Evolutionary conservation across 257 asterid genomes (phyloP).

Genomic region (Solanum sitiens): DNA sequence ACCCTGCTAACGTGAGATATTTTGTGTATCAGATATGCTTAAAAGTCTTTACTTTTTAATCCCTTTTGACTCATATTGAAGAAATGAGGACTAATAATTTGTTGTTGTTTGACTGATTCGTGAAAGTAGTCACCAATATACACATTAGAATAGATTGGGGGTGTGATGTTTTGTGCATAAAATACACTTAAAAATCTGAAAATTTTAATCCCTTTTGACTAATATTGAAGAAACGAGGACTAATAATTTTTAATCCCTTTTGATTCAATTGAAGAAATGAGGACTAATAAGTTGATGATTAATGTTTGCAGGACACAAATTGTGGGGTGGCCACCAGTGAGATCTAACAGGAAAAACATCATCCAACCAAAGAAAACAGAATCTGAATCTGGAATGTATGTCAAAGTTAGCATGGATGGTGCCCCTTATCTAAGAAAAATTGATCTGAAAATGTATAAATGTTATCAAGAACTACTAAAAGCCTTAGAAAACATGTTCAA

Average conservation of each 20-base stretch:
- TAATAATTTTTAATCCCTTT: background rate
- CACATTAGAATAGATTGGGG: background rate
- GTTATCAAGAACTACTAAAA: constrained; percentile 36
- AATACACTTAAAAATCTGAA: background rate
- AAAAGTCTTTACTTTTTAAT: background rate
- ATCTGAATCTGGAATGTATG: constrained; percentile 35
- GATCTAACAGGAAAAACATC: constrained; percentile 49
- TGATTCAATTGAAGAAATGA: background rate
- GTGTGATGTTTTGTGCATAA: background rate
- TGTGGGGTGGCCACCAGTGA: constrained; percentile 90
- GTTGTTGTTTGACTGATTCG: background rate
- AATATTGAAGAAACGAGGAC: background rate
- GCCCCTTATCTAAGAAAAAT: constrained; percentile 68
- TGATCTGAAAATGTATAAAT: constrained; percentile 37
- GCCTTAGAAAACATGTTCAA: constrained; percentile 59
- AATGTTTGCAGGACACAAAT: constrained; percentile 49
- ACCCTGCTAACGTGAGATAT: too few species aligned
- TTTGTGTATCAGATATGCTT: too few species aligned
- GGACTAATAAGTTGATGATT: background rate
- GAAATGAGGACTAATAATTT: background rate
- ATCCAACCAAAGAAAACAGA: constrained; percentile 37
- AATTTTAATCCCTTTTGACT: background rate
- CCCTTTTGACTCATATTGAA: background rate
- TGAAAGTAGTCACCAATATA: background rate
- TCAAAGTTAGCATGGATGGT: constrained; percentile 72